phyloP scores from a whole-genome alignment of 179 eudicot species.

The Silene noctiflora region DNA sequence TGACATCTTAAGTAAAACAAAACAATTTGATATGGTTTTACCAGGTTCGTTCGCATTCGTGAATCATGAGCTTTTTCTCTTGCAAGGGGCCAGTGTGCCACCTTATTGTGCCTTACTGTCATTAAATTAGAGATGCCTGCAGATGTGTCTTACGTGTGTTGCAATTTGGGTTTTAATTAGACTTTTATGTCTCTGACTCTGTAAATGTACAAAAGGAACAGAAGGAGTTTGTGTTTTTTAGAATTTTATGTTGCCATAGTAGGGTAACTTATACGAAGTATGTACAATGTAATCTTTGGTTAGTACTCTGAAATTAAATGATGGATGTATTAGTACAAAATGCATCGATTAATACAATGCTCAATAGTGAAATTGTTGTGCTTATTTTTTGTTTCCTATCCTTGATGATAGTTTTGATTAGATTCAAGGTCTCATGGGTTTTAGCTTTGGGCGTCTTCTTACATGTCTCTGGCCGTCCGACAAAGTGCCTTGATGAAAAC shows the following conservation, averaged over 20 bases:
- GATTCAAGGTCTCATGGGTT: too few relatives aligned
- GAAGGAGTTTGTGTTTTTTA: neutral
- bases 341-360: too few relatives aligned
- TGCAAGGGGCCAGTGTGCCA: neutral
- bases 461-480: too few relatives aligned
- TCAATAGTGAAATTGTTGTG: too few relatives aligned
- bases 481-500: too few relatives aligned
- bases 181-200: neutral
- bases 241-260: neutral
- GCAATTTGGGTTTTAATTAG: neutral
- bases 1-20: slow-evolving; percentile 58
- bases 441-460: too few relatives aligned
- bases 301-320: too few relatives aligned
- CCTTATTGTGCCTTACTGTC: neutral
- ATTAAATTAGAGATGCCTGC: neutral
- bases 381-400: too few relatives aligned
- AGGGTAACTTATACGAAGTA: neutral
- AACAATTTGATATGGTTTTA: slow-evolving; percentile 73
- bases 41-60: slow-evolving; percentile 52
- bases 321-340: too few relatives aligned
- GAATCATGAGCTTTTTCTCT: neutral
- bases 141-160: neutral
- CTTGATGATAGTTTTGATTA: too few relatives aligned
- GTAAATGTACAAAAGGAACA: neutral
- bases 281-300: neutral